phyloP scores from a whole-genome alignment of 495 filamentous ascomycete species.

The Penicillium longicatenatum region DNA sequence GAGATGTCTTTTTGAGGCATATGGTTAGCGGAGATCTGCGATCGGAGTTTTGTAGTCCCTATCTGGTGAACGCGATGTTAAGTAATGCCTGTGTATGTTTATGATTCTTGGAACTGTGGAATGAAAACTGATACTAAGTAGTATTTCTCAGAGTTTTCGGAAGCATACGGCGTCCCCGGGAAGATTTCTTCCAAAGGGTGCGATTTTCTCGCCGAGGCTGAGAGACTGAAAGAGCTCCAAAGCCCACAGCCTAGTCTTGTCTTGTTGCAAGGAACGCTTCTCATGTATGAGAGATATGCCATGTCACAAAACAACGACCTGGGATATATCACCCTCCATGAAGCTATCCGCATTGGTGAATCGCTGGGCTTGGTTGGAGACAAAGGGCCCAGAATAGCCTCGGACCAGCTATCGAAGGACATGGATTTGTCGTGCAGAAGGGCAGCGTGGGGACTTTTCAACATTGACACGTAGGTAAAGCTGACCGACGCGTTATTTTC shows the following conservation, averaged over 20 bases:
- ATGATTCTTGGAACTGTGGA: neutral
- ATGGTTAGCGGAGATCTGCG: constrained; percentile 36
- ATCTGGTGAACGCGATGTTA: constrained; percentile 57
- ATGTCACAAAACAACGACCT: constrained; percentile 45
- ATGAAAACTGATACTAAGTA: constrained; percentile 17
- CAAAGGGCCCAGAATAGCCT: constrained; percentile 19
- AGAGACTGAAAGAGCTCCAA: constrained; percentile 32
- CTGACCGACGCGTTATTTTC: neutral
- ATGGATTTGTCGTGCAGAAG: constrained; percentile 39
- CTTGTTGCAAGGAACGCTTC: constrained; percentile 42
- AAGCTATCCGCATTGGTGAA: constrained; percentile 42
- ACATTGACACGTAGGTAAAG: constrained; percentile 45
- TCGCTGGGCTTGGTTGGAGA: constrained; percentile 38
- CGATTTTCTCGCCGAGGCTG: constrained; percentile 47
- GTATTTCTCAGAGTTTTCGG: constrained; percentile 50
- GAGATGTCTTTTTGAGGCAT: constrained; percentile 50
- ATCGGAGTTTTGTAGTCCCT: constrained; percentile 51
- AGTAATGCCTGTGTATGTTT: constrained; percentile 50
- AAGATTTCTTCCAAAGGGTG: constrained; percentile 47
- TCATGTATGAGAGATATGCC: constrained; percentile 49
- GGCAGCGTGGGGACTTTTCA: constrained; percentile 48
- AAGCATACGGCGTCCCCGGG: constrained; percentile 43
- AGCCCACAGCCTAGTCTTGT: constrained; percentile 33
- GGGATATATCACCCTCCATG: constrained; percentile 47
- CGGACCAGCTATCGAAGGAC: constrained; percentile 30